Percentiles rank a stretch among this genome's conserved stretches.
Conservation (phyloP, 2,329 filamentous ascomycete genomes). For the Botrytis cinerea region DNA sequence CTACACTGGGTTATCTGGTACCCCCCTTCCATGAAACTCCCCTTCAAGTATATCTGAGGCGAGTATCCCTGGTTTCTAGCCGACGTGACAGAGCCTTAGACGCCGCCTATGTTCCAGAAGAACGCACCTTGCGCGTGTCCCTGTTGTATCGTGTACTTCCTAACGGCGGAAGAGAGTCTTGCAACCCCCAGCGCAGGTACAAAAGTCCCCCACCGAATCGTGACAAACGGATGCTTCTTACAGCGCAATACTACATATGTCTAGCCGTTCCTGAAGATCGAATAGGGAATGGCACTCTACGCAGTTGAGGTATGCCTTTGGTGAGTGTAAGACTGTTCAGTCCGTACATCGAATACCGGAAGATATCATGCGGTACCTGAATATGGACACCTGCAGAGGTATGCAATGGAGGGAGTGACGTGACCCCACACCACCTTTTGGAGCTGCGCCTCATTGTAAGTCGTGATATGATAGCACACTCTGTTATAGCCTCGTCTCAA, state of each 20-base stretch:
- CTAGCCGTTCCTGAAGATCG: background rate
- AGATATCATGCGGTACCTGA: slow-evolving; percentile 16
- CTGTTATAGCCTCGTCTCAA: slow-evolving; percentile 27
- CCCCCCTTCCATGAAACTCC: slow-evolving; percentile 9
- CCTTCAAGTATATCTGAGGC: slow-evolving; percentile 4
- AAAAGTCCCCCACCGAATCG: slow-evolving; percentile 17
- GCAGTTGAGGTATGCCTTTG: background rate
- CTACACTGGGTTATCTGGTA: background rate
- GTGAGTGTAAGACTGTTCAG: background rate
- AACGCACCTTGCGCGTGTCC: slow-evolving; percentile 9
- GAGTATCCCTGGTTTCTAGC: background rate
- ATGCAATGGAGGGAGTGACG: slow-evolving; percentile 23
- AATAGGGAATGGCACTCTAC: background rate
- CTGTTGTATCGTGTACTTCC: background rate
- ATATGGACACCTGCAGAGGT: slow-evolving; percentile 10
- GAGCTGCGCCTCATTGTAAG: slow-evolving; percentile 19
- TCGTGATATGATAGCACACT: slow-evolving; percentile 1
- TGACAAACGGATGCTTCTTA: slow-evolving; percentile 8
- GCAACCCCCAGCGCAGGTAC: slow-evolving; percentile 17
- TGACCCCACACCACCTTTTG: slow-evolving; percentile 12
- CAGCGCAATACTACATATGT: background rate
- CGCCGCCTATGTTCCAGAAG: slow-evolving; percentile 23
- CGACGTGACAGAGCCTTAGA: slow-evolving; percentile 11
- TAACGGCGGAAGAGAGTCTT: slow-evolving; percentile 3
- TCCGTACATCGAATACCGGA: background rate